phyloP scores from a whole-genome alignment of 2,329 filamentous ascomycete genomes.

The Purpureocillium lavendulum region DNA sequence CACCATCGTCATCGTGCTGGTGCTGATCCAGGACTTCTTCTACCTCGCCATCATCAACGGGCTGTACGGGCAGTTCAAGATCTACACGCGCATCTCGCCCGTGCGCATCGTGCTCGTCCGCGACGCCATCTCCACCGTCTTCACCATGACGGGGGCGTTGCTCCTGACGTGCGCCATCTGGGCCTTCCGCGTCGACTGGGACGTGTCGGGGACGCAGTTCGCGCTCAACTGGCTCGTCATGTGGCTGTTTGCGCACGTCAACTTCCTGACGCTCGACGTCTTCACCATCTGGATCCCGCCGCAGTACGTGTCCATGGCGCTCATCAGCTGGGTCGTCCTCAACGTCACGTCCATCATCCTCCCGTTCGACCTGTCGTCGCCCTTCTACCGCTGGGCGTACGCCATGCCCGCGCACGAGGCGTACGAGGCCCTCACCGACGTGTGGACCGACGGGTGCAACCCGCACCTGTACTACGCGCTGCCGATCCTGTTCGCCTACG shows the following conservation, averaged over 20 bases:
- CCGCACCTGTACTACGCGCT: constrained; percentile 10
- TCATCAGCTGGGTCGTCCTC: constrained; percentile 11
- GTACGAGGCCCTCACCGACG: constrained; percentile 10
- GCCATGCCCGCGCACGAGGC: constrained; percentile 10
- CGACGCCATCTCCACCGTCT: constrained; percentile 7
- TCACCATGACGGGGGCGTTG: constrained; percentile 10
- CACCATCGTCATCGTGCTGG: constrained; percentile 13
- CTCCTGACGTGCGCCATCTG: constrained; percentile 8
- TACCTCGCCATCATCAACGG: constrained; percentile 14
- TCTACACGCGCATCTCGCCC: constrained; percentile 7
- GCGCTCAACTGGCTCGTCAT: constrained; percentile 11
- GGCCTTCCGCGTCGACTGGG: constrained; percentile 10
- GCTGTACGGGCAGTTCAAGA: constrained; percentile 12
- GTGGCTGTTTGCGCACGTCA: constrained; percentile 12
- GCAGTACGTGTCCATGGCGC: constrained; percentile 12
- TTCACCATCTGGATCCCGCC: constrained; percentile 14
- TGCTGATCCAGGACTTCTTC: constrained; percentile 15
- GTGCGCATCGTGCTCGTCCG: constrained; percentile 10
- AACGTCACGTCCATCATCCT: constrained; percentile 12
- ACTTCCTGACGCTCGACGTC: constrained; percentile 12
- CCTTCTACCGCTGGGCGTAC: constrained; percentile 11
- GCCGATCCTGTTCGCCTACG: constrained; percentile 12
- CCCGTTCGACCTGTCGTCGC: constrained; percentile 9
- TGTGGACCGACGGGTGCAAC: constrained; percentile 13
- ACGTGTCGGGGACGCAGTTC: constrained; percentile 7